Evolutionary conservation across 2,329 filamentous ascomycete genomes (phyloP), one percentile per base, ranked within the genome.

Genomic region (Geoglossum cookeanum): DNA sequence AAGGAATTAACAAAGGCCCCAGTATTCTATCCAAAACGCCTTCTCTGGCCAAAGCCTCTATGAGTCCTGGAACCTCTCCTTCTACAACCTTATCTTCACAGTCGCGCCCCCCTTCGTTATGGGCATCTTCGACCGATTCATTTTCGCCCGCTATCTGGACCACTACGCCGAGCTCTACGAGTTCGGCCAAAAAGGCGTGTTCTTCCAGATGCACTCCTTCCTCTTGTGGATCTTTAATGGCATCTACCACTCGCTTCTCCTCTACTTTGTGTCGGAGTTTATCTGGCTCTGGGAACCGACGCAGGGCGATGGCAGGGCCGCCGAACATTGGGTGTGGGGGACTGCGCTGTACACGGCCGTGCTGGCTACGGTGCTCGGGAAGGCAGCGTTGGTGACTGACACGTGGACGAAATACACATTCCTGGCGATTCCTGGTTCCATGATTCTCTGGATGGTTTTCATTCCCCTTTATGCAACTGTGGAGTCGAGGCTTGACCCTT

Each of bases 371-470:
- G 91, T 97, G 0, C 81, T 98, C 3, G 87, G 89, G 61, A 98
- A 98, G 72, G 92, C 92, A 3, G 89, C 88, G 0, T 77, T 98
- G 59, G 87, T 97, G 62, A 95, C 91, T 27, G 96, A 88, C 70
- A 91, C 95, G 70, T 98, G 92, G 92, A 98, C 92, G 53, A 98
- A 98, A 71, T 98, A 95, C 69, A 90, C 94, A 60, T 80, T 98
- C 62, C 80, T 97, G 62, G 89, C 92, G 37, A 98, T 98, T 61
- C 92, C 92, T 0, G 92, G 92, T 42, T 94, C 87, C 60, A 85
- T 98, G 78, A 71, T 84, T 17, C 80, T 98, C 63, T 98, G 92
- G 92, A 81, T 94, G 68, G 80, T 81, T 39, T 94, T 97, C 68
- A 78, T 97, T 62, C 88, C 89, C 3, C 80, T 85, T 1, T 98